Conservation (phyloP, 768 basidiomycete species). For the Lentinus tigrinus region DNA sequence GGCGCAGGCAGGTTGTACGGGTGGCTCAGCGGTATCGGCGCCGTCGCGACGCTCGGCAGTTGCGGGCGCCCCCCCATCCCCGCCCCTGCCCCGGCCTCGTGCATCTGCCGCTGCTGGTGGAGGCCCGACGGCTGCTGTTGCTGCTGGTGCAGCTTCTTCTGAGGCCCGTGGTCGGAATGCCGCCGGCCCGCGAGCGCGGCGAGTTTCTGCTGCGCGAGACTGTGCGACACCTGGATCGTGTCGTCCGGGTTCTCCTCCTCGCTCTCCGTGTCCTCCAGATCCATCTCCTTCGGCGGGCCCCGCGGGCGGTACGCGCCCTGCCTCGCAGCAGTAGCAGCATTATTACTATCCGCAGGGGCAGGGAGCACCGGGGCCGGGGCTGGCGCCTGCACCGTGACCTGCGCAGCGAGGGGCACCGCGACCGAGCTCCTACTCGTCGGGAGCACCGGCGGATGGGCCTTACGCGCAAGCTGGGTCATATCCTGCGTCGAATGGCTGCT, state of each 20-base stretch:
- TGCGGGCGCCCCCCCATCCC: conserved; percentile 12
- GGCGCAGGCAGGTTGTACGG: conserved; percentile 75
- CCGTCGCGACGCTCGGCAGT: conserved; percentile 38
- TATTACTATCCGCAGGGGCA: conserved; percentile 3
- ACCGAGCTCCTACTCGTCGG: conserved; percentile 55
- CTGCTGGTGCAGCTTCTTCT: conserved; percentile 20
- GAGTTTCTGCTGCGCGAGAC: conserved; percentile 68
- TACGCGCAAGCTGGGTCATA: conserved; percentile 34
- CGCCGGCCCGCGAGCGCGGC: conserved; percentile 52
- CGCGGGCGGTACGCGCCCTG: conserved; percentile 55
- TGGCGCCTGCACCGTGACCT: conserved; percentile 39
- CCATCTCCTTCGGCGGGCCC: conserved; percentile 61
- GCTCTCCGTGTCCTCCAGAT: conserved; percentile 60
- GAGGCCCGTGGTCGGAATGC: conserved; percentile 31
- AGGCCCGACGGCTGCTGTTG: conserved; percentile 16
- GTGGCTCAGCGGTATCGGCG: conserved; percentile 59
- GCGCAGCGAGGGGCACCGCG: conserved; percentile 57
- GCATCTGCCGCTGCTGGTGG: background rate
- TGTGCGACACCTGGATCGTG: conserved; percentile 57
- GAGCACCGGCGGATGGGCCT: conserved; percentile 26
- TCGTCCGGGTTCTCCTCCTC: conserved; percentile 51
- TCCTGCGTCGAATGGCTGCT: conserved; percentile 49
- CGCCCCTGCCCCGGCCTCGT: background rate
- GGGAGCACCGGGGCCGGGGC: too few species aligned
- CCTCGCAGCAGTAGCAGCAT: too few species aligned